Base-by-base conservation (phyloP, 2,329 filamentous ascomycete genomes). In the Trichoderma sp. region DNA sequence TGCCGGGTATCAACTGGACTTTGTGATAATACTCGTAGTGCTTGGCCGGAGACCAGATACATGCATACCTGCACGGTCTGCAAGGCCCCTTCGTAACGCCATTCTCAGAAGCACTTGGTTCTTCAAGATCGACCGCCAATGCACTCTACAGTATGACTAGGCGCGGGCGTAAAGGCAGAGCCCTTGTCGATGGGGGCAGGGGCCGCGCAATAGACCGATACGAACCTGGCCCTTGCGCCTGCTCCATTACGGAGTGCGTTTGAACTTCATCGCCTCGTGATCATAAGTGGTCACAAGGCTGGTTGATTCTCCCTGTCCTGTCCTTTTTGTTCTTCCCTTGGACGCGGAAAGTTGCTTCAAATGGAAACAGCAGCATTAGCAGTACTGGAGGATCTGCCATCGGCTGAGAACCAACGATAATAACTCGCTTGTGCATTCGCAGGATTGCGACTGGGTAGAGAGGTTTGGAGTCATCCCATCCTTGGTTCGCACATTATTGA, bases 81-180 rank as follows among this genome's bases (percentile, higher is more conserved):
- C 65, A 69, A 47, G 36, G 28, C 26, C 56, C 47, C 30, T 39
- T 26, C 15, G 28, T 24, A 64, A 51, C 32, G 36, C 43, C 60
- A 66, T 62, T 66, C 43, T 34, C 56, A 60, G 66, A 39, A 65
- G 51, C 56, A 47, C 30, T 71, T 51, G 43, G 43, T 64, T 64
- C 32, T 66, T 28, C 28, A 28, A 67, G 70, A 71, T 71, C 70
- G 70, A 66, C 70, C 70, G 70, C 70, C 70, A 71, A 71, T 71
- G 70, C 70, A 71, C 36, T 34, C 56, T 60, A 43, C 39, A 43
- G 39, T 43, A 47, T 63, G 62, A 47, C 70, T 71, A 61, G 63
- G 57, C 70, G 70, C 70, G 61, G 70, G 70, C 70, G 70, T 61
- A 66, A 28, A 62, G 30, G 32, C 21, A 61, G n/a, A 39, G 58